These are phyloP conservation scores for Narthecium ossifragum DNA, from an alignment of 106 monocot species.

Conservation along the genomic window DNA sequence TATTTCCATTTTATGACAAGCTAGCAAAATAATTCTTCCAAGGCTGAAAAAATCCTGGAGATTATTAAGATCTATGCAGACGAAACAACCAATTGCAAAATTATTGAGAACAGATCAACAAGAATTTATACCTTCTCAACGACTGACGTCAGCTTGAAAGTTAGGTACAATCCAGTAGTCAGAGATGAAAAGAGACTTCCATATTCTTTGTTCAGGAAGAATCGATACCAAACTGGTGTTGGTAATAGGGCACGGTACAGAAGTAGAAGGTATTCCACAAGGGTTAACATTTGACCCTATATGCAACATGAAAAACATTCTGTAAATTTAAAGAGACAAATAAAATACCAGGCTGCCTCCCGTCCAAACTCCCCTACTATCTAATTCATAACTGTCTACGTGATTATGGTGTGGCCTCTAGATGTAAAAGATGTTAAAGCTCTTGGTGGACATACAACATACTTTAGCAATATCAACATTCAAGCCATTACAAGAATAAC, in stretches of 20 bases:
- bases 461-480: too few relatives aligned
- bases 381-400: too few relatives aligned
- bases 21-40: too few relatives aligned
- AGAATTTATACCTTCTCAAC: slow-evolving; percentile 62
- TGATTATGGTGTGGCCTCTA: too few relatives aligned
- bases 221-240: slow-evolving; percentile 88
- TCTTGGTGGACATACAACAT: too few relatives aligned
- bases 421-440: too few relatives aligned
- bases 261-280: slow-evolving; percentile 83
- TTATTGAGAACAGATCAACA: background rate
- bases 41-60: too few relatives aligned
- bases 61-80: too few relatives aligned
- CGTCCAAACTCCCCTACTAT: too few relatives aligned
- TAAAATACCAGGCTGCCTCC: too few relatives aligned
- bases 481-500: too few relatives aligned
- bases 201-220: slow-evolving; percentile 93
- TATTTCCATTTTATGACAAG: too few relatives aligned
- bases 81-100: background rate
- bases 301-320: slow-evolving; percentile 2
- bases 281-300: slow-evolving; percentile 88
- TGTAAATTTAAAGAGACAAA: background rate
- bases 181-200: slow-evolving; percentile 91
- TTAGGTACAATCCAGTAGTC: slow-evolving; percentile 81
- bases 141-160: slow-evolving; percentile 88
- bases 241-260: slow-evolving; percentile 87